Evolutionary conservation across 371 early-diverging fungal genomes (phyloP), one percentile per base, ranked within the genome.

Genomic region (Haplosporangium sp.): DNA sequence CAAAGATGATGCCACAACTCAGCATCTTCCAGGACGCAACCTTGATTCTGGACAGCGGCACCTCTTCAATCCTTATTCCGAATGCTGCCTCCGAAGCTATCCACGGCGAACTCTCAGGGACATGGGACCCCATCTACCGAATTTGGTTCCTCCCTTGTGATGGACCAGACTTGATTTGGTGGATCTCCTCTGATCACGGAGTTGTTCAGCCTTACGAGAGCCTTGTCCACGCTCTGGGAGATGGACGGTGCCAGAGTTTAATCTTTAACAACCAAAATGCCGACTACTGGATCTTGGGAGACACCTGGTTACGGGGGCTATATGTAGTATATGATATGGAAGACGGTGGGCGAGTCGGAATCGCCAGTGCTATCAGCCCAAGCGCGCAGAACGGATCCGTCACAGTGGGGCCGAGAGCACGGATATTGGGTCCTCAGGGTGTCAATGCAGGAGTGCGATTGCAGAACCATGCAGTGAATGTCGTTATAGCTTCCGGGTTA

Each of bases 291-390:
- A 64, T 74, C 16, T 55, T 74, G 60, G 74, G 74, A 7, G 74
- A 68, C 48, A 64, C 55, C 9, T 68, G 68, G 74, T 37, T 74
- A 1, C 36, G 64, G n/a, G 74, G 68, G 6, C n/a, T 74, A 16
- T 74, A 74, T 64, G 23, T 74, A 1, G 74, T 68, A 2, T 74
- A 74, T 36, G 74, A 74, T 29, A 74, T 74, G 74, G 56, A 43
- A 2, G 74, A 53, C 3, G 6, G 8, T 9, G 74, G 74, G 0
- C 45, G 64, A 16, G 60, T 74, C 21, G 74, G 74, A 11, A 63
- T 73, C n/a, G 74, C 74, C 11, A 46, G 45, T 2, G 68, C 74
- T 14, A 45, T 51, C 7, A 36, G 37, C 10, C 5, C 16, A 13
- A 10, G 29, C 0, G 13, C 11, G 21, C 5, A 9, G 54, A 6